Conservation (phyloP, 208 protist species). For the Leishmania arabica region DNA sequence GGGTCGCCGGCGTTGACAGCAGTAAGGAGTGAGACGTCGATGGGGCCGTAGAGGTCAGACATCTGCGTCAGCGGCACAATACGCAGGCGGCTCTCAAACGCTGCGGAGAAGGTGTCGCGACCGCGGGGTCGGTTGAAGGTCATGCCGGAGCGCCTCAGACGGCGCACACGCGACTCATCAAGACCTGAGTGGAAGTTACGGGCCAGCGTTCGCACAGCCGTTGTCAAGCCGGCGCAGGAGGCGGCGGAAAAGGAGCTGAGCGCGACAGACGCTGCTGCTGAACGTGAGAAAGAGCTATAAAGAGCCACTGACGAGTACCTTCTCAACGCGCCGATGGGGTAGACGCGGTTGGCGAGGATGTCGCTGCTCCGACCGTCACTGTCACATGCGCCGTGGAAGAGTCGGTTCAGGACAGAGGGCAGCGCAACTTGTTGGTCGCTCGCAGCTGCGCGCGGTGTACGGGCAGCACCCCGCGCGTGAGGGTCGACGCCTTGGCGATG, state of each 20-base stretch:
- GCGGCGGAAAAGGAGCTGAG: neutral
- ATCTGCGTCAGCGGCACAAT: constrained; percentile 32
- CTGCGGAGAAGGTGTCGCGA: constrained; percentile 70
- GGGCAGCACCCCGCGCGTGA: neutral
- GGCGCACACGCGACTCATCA: constrained; percentile 67
- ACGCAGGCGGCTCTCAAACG: constrained; percentile 72
- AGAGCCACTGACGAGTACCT: neutral
- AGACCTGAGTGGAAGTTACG: constrained; percentile 73
- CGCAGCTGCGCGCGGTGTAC: neutral
- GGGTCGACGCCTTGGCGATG: neutral
- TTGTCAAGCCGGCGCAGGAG: neutral
- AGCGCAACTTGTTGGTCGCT: neutral
- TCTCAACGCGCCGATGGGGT: neutral
- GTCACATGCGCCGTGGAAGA: neutral
- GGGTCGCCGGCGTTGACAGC: constrained; percentile 31
- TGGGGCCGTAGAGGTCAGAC: constrained; percentile 33
- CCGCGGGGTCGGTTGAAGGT: constrained; percentile 82
- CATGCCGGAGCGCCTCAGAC: constrained; percentile 59
- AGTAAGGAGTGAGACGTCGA: constrained; percentile 25
- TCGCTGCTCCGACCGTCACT: neutral
- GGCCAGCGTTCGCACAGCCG: neutral
- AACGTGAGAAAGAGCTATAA: neutral
- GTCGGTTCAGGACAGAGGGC: neutral
- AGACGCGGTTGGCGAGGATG: neutral
- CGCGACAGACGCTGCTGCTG: constrained; percentile 1